phyloP scores from a whole-genome alignment of 306 rosid species.

The Pterocarpus santalinus region DNA sequence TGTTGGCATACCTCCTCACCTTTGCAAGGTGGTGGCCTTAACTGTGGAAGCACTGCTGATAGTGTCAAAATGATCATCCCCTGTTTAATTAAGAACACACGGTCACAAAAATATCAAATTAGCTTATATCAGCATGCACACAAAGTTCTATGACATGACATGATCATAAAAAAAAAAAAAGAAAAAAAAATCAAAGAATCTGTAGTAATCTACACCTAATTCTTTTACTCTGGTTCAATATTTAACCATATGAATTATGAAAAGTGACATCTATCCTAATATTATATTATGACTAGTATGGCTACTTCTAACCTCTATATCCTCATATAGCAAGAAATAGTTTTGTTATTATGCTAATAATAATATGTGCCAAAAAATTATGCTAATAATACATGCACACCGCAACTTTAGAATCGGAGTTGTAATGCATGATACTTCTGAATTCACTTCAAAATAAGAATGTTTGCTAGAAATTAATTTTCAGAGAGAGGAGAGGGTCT shows the following conservation, averaged over 20 bases:
- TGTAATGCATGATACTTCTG: too few relatives aligned
- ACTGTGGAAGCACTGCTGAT: constrained; percentile 78
- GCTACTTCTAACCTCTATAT: too few relatives aligned
- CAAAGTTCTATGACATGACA: neutral
- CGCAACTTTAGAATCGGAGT: too few relatives aligned
- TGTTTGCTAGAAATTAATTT: neutral
- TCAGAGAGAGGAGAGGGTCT: constrained; percentile 1
- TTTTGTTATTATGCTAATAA: too few relatives aligned
- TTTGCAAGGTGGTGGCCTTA: constrained; percentile 82
- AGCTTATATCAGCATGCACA: constrained; percentile 14
- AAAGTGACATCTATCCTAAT: too few relatives aligned
- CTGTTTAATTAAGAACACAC: constrained; percentile 42
- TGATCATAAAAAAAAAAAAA: neutral
- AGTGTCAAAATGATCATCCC: constrained; percentile 82
- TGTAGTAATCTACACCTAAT: neutral
- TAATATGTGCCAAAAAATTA: too few relatives aligned
- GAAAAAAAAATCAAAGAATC: neutral
- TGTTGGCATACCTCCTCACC: constrained; percentile 65
- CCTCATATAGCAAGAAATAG: too few relatives aligned
- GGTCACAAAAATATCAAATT: neutral
- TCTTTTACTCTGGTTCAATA: too few relatives aligned
- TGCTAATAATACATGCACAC: too few relatives aligned
- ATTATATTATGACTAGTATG: too few relatives aligned
- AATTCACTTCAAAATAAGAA: neutral
- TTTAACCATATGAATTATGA: neutral